A percentile compares a stretch with the other conserved stretches of the same genome.
These are phyloP conservation scores for Flaveria floridana DNA, from an alignment of 140 eudicot genomes.

Conservation along the genomic window DNA sequence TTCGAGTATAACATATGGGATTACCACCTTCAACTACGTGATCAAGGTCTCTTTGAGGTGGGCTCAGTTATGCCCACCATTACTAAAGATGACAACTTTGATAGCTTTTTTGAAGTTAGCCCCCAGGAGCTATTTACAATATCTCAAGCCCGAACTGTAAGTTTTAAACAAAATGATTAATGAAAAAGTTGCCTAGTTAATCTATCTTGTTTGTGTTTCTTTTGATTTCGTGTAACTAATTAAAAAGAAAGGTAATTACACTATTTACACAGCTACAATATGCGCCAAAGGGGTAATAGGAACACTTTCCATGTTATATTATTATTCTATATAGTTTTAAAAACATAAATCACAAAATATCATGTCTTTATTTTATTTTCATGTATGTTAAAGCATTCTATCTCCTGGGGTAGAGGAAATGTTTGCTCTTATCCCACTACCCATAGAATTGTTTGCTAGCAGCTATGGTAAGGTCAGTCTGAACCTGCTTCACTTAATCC, in stretches of 20 bases:
- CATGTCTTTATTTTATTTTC: neutral
- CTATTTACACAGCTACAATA: neutral
- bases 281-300: neutral
- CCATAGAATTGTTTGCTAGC: neutral
- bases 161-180: constrained; percentile 51
- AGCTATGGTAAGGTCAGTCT: constrained; percentile 2
- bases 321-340: neutral
- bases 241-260: neutral
- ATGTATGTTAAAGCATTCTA: neutral
- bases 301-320: neutral
- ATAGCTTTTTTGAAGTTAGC: constrained; percentile 68
- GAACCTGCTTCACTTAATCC: constrained; percentile 13
- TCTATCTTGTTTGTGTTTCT: constrained; percentile 7
- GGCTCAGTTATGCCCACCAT: constrained; percentile 28
- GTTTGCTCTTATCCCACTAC: no score
- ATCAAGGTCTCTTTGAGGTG: constrained; percentile 30
- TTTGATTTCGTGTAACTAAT: neutral
- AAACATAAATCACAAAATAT: neutral
- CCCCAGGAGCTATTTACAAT: constrained; percentile 58
- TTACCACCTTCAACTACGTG: constrained; percentile 56
- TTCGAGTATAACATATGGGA: constrained; percentile 77
- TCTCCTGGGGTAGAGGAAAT: no score
- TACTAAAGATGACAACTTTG: constrained; percentile 40
- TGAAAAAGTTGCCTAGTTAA: constrained; percentile 41
- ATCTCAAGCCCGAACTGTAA: constrained; percentile 44